Percentiles rank a stretch among this genome's conserved stretches.
These are phyloP conservation scores for peach (Prunus persica) DNA, from an alignment of 306 rosid genomes.

Conservation along the genomic window Prunus_persica_NCBIv2 NC_034013.1:13500001-13500500, in stretches of 20 bases:
- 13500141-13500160: too few species aligned
- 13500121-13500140: too few species aligned
- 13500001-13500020: too few species aligned
- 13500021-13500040: too few species aligned
- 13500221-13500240: slow-evolving; percentile 65
- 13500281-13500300: slow-evolving; percentile 93
- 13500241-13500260: slow-evolving; percentile 85
- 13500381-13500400: slow-evolving; percentile 71
- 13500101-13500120: too few species aligned
- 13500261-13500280: slow-evolving; percentile 86
- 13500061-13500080: too few species aligned
- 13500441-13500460: slow-evolving; percentile 80
- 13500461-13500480: slow-evolving; percentile 75
- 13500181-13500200: slow-evolving; percentile 74
- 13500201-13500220: slow-evolving; percentile 69
- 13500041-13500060: too few species aligned
- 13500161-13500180: slow-evolving; percentile 55
- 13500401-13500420: slow-evolving; percentile 84
- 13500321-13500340: slow-evolving; percentile 86
- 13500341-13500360: slow-evolving; percentile 67
- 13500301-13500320: slow-evolving; percentile 94
- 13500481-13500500: slow-evolving; percentile 73
- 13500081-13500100: too few species aligned
- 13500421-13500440: slow-evolving; percentile 81
- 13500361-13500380: slow-evolving; percentile 79